A percentile compares a stretch with the other conserved stretches of the same genome.
Evolutionary conservation across 805 yeast genomes (phyloP).

Genomic region (Lipomyces sp.): DNA sequence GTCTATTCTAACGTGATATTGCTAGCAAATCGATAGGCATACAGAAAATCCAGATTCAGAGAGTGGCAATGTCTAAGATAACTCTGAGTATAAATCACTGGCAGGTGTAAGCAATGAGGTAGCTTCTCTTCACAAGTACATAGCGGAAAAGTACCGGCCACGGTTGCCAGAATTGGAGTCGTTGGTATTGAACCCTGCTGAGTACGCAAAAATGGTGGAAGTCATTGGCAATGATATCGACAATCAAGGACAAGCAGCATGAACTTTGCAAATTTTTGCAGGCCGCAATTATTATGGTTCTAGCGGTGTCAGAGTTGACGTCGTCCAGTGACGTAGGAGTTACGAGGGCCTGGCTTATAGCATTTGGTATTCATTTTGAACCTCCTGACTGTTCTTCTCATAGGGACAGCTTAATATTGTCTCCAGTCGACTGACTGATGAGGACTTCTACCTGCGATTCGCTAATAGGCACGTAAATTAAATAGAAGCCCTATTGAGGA

Average conservation of each 20-base stretch:
- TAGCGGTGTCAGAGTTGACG: conserved; percentile 74
- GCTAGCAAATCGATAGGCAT: conserved; percentile 27
- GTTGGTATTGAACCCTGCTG: conserved; percentile 63
- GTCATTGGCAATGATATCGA: conserved; percentile 56
- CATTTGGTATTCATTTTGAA: no score
- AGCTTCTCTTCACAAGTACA: conserved; percentile 52
- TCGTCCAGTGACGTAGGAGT: conserved; percentile 42
- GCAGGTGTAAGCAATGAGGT: conserved; percentile 62
- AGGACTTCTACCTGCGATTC: no score
- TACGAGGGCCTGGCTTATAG: no score
- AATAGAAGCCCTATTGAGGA: no score
- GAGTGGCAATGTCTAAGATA: conserved; percentile 41
- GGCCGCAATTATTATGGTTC: conserved; percentile 69
- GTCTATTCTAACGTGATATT: not conserved
- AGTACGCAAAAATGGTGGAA: conserved; percentile 60
- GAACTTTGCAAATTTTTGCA: conserved; percentile 53
- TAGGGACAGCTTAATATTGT: no score
- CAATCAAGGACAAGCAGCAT: conserved; percentile 41
- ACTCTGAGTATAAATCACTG: conserved; percentile 57
- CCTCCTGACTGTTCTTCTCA: no score
- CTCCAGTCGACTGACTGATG: no score
- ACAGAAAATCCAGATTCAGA: conserved; percentile 39
- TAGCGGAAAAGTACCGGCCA: conserved; percentile 58
- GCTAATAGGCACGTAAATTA: no score
- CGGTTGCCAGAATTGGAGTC: conserved; percentile 75